These are phyloP conservation scores for Calonectria naviculata DNA, from an alignment of 2,329 filamentous ascomycete species.

Conservation along the genomic window DNA sequence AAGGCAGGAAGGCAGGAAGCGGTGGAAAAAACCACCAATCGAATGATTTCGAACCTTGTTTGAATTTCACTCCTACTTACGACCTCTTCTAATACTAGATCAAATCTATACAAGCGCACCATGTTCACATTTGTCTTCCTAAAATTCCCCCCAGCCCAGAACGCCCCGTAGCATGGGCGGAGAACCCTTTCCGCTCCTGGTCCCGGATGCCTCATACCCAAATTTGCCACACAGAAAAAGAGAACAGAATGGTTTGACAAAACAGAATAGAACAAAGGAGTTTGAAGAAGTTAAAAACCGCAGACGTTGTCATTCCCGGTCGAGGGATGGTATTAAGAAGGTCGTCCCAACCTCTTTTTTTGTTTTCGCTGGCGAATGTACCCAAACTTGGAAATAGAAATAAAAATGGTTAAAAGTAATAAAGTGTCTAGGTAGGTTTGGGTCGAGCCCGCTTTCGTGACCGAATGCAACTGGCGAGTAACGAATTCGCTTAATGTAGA, in stretches of 20 bases:
- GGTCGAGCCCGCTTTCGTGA: conserved; percentile 37
- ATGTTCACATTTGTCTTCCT: conserved; percentile 44
- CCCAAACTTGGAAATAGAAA: conserved; percentile 41
- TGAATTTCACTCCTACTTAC: conserved; percentile 41
- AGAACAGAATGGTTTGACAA: conserved; percentile 19
- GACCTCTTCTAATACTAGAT: conserved; percentile 44
- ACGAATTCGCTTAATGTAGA: conserved; percentile 37
- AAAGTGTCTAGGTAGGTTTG: conserved; percentile 43
- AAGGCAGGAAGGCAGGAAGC: background rate
- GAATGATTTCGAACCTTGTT: conserved; percentile 34
- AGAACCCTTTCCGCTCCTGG: conserved; percentile 38
- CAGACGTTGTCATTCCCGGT: conserved; percentile 35
- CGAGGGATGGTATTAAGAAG: conserved; percentile 35
- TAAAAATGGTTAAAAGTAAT: conserved; percentile 40
- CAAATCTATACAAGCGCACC: conserved; percentile 45
- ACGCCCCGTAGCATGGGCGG: conserved; percentile 44
- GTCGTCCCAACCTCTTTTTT: conserved; percentile 30
- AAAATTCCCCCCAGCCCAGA: conserved; percentile 39
- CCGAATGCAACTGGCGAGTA: conserved; percentile 35
- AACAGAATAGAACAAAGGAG: conserved; percentile 12
- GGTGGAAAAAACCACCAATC: background rate
- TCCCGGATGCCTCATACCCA: conserved; percentile 43
- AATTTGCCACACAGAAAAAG: conserved; percentile 40
- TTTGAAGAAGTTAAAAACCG: conserved; percentile 24
- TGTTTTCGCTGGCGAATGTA: conserved; percentile 34